These are phyloP conservation scores for Begonia masoniana DNA, from an alignment of 306 rosid species.

Conservation along the genomic window DNA sequence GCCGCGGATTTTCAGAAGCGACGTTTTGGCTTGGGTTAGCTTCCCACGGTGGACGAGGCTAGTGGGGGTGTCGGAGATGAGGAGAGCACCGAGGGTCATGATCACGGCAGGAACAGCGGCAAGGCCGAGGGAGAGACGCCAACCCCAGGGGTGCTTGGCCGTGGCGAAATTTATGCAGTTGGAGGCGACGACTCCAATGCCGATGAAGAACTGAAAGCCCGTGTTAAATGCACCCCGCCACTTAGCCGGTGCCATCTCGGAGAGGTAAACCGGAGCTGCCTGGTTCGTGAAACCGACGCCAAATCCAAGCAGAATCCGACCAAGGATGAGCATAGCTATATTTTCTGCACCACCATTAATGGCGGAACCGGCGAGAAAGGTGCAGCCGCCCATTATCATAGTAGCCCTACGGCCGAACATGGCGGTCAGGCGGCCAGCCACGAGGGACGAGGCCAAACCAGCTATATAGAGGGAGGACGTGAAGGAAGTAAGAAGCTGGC, in stretches of 20 bases:
- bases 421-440: constrained; percentile 38
- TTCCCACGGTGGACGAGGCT: constrained; percentile 51
- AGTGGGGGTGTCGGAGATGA: constrained; percentile 43
- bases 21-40: constrained; percentile 27
- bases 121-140: constrained; percentile 62
- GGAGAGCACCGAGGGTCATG: constrained; percentile 35
- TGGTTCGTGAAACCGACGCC: constrained; percentile 74
- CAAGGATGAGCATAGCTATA: constrained; percentile 55
- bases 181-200: constrained; percentile 39
- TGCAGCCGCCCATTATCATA: constrained; percentile 47
- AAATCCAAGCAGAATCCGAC: constrained; percentile 58
- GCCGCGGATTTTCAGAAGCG: constrained; percentile 13
- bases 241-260: constrained; percentile 63
- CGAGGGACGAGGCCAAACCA: constrained; percentile 33
- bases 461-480: constrained; percentile 64
- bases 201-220: constrained; percentile 51
- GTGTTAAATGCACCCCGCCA: constrained; percentile 76
- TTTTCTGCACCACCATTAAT: constrained; percentile 52
- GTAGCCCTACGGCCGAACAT: constrained; percentile 29
- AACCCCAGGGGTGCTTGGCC: constrained; percentile 40
- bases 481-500: constrained; percentile 47
- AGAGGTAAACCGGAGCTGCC: constrained; percentile 65
- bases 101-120: constrained; percentile 40
- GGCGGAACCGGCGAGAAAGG: constrained; percentile 41
- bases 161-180: constrained; percentile 48